Evolutionary conservation across 2,329 filamentous ascomycete genomes (phyloP).

Genomic region (Calonectria henricotiae): DNA sequence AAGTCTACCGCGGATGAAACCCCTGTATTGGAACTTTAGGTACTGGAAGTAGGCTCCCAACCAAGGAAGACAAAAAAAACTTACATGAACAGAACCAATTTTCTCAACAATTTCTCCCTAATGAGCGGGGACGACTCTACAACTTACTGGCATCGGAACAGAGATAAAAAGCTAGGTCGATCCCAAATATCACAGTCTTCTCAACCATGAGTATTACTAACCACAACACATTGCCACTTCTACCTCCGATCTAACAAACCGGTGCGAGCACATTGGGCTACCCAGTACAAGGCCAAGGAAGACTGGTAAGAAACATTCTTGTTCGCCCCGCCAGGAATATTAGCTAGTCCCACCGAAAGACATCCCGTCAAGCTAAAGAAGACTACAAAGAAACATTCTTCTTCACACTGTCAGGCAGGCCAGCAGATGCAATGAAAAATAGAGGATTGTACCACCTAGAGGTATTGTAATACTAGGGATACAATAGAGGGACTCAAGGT

Average conservation of each 20-base stretch:
- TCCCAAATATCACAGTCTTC: background rate
- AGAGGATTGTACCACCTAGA: constrained; percentile 1
- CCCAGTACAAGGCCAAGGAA: no score
- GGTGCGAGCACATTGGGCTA: no score
- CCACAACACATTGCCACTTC: background rate
- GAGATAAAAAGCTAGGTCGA: background rate
- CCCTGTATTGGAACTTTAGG: background rate
- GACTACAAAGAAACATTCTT: constrained; percentile 10
- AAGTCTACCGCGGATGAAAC: background rate
- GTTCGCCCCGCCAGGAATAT: no score
- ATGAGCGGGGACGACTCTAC: no score
- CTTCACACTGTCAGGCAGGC: constrained; percentile 14
- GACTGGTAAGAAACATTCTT: no score
- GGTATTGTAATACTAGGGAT: constrained; percentile 18
- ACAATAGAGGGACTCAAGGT: background rate
- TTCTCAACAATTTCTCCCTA: background rate
- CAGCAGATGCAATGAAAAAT: constrained; percentile 21
- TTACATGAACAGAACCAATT: background rate
- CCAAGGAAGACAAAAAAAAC: no score
- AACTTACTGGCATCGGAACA: background rate
- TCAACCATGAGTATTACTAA: background rate
- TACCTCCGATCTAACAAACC: background rate
- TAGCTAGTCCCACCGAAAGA: no score
- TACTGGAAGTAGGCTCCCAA: no score
- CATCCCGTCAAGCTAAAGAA: no score